These are phyloP conservation scores for Solanum bukasovii DNA, from an alignment of 257 asterid genomes.

Conservation along the genomic window DNA sequence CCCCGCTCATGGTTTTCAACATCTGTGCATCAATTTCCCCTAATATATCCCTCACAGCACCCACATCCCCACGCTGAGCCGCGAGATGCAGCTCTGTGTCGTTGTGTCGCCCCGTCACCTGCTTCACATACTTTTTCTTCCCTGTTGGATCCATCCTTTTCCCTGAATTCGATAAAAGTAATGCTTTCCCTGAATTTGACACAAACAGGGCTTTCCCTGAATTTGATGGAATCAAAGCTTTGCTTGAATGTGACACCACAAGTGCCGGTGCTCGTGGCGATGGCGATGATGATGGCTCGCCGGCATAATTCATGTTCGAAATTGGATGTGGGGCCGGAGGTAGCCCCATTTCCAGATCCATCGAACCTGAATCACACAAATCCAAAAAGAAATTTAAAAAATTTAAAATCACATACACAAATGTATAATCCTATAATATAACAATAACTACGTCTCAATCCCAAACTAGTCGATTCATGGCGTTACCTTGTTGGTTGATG, in stretches of 20 bases:
- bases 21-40: slow-evolving; percentile 64
- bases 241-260: slow-evolving; percentile 39
- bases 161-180: slow-evolving; percentile 59
- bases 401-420: background rate
- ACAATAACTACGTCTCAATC: background rate
- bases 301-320: background rate
- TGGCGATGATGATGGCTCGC: slow-evolving; percentile 23
- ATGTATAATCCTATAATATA: background rate
- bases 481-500: background rate
- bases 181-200: slow-evolving; percentile 52
- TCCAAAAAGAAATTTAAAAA: background rate
- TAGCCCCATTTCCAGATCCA: slow-evolving; percentile 38
- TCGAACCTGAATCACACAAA: slow-evolving; percentile 19
- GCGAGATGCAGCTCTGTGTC: slow-evolving; percentile 90
- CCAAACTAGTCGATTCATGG: background rate
- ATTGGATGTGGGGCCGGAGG: background rate
- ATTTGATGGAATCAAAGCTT: slow-evolving; percentile 20
- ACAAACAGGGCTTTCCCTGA: slow-evolving; percentile 39
- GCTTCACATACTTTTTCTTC: slow-evolving; percentile 72
- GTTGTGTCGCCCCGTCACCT: slow-evolving; percentile 82
- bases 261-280: slow-evolving; percentile 52
- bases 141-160: slow-evolving; percentile 30
- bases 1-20: slow-evolving; percentile 38
- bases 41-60: slow-evolving; percentile 53
- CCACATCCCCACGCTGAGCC: slow-evolving; percentile 68